Evolutionary conservation across 2,329 filamentous ascomycete species (phyloP).

Genomic region (Alternaria gansuensis): DNA sequence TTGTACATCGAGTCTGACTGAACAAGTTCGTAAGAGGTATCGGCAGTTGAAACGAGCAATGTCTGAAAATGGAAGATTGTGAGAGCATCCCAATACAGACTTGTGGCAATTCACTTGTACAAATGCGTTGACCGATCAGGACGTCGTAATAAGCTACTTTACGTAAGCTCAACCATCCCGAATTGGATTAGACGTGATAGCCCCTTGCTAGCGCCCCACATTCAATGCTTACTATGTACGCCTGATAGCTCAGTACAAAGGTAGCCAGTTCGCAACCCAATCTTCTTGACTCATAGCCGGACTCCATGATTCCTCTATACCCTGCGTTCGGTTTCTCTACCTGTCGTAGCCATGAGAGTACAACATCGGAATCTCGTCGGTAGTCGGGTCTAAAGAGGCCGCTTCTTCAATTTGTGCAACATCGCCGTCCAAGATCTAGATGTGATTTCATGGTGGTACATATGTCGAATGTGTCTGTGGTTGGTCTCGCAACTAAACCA

Average conservation of each 20-base stretch:
- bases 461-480: conserved; percentile 4
- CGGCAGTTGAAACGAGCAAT: not conserved
- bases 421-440: not conserved
- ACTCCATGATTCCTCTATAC: not conserved
- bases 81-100: not conserved
- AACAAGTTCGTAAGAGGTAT: not conserved
- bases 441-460: not conserved
- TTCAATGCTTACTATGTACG: no score
- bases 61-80: not conserved
- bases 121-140: not conserved
- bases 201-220: no score
- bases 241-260: not conserved
- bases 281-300: not conserved
- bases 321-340: not conserved
- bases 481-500: not conserved
- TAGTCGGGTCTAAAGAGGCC: no score
- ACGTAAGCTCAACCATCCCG: no score
- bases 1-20: not conserved
- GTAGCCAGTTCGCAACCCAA: not conserved
- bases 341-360: not conserved
- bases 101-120: not conserved
- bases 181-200: no score
- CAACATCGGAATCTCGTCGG: not conserved
- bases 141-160: not conserved
- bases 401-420: not conserved